Base-by-base conservation (phyloP, 106 monocot species). In the Dioscorea dumetorum region DNA sequence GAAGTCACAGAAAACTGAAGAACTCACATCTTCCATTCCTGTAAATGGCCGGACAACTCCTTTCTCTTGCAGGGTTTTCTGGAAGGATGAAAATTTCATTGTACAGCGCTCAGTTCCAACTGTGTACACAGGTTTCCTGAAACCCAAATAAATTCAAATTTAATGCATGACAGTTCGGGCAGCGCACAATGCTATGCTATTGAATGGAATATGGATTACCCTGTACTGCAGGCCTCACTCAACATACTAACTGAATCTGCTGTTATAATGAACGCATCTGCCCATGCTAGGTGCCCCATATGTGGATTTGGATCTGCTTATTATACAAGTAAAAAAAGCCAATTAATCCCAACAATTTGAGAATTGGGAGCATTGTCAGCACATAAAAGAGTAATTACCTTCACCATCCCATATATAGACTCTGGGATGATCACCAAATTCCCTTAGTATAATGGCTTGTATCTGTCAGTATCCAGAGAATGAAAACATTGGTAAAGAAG, bases 231-330 rank as follows among this genome's bases (percentile, higher is more conserved):
- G 33, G 87, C 93, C 78, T 99, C 99, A 54, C 99, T 99, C 64
- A 90, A 65, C 99, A 99, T 93, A 70, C 93, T 93, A 41, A 93
- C 68, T 24, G 99, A 99, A 74, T 99, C 99, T 3, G 99, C 99
- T 63, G 99, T 90, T 50, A 99, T 76, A 32, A 99, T 75, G 58
- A 99, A 99, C 16, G 99, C 93, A 93, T 99, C 93, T 23, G 83
- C 99, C 99, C 99, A 99, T 68, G 99, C 99, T 12, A 99, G 83
- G 79, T 99, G 99, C 19, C 99, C 99, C 90, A 99, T 81, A 70
- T 99, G 99, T 5, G 99, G 99, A 49, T 99, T 99, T 33, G 81
- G 79, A 60, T 79, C 99, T 99, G 74, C 57, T 61, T 69, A 49
- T 58, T 41, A 18, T 34, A 68, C 22, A 34, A 35, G 41, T 57